Percentiles rank a stretch among this genome's conserved stretches.
phyloP scores from a whole-genome alignment of 345 rosid genomes.

The Euphorbia peplus region DNA sequence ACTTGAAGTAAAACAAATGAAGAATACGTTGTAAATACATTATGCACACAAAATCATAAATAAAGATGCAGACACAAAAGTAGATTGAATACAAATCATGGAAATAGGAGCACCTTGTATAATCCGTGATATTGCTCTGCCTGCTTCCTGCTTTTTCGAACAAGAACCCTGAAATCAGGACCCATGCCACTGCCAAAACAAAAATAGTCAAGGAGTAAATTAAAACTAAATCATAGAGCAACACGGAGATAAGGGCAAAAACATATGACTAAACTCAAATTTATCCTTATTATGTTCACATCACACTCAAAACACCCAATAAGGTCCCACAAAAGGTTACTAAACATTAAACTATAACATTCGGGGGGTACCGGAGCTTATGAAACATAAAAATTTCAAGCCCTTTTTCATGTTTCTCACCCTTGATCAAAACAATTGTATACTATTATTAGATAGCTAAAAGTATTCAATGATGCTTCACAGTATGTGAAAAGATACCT shows the following conservation, averaged over 20 bases:
- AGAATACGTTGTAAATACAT: neutral
- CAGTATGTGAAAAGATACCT: conserved; percentile 44
- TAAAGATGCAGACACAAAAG: neutral
- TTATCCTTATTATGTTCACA: neutral
- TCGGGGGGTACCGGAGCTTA: neutral
- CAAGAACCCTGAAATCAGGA: conserved; percentile 90
- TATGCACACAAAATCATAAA: neutral
- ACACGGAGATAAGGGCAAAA: neutral
- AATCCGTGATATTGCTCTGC: conserved; percentile 80
- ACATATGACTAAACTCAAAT: neutral
- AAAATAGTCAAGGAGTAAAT: neutral
- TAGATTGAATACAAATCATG: neutral
- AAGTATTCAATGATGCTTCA: neutral
- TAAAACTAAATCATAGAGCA: neutral
- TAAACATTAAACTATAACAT: neutral
- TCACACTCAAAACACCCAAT: neutral
- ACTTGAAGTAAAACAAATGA: neutral
- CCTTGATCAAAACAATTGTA: neutral
- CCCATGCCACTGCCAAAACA: conserved; percentile 81
- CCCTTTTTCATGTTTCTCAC: neutral
- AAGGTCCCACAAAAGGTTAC: neutral
- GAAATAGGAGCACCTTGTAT: conserved; percentile 52
- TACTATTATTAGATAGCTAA: neutral
- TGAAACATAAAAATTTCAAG: neutral
- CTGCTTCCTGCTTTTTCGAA: conserved; percentile 92